phyloP scores from a whole-genome alignment of 2,329 filamentous ascomycete species.

The Zymoseptoria crescenta region DNA sequence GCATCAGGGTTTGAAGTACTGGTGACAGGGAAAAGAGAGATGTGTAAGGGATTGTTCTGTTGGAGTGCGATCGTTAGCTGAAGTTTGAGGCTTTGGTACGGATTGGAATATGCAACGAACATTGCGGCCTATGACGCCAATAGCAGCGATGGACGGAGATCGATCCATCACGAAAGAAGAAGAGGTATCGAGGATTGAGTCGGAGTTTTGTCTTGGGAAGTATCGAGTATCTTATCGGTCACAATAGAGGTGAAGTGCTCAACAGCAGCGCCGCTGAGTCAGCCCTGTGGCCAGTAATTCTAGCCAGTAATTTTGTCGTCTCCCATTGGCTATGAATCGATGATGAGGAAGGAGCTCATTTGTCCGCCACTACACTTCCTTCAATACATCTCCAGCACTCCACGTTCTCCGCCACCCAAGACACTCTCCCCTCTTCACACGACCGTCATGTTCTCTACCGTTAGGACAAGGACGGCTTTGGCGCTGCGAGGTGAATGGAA shows the following conservation, averaged over 20 bases:
- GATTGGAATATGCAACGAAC: slow-evolving; percentile 43
- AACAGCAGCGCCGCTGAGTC: not conserved
- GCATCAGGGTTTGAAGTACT: slow-evolving; percentile 16
- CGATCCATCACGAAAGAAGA: slow-evolving; percentile 37
- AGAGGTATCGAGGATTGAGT: no score
- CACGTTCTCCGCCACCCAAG: not conserved
- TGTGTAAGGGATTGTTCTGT: slow-evolving; percentile 93
- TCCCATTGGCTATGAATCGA: not conserved
- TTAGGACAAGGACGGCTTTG: slow-evolving; percentile 45
- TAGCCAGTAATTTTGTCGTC: no score
- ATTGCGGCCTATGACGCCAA: slow-evolving; percentile 89
- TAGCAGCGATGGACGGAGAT: slow-evolving; percentile 72
- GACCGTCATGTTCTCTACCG: slow-evolving; percentile 40
- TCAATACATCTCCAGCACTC: slow-evolving; percentile 7
- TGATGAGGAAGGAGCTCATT: slow-evolving; percentile 3
- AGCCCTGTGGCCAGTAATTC: not conserved
- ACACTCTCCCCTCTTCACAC: slow-evolving; percentile 13
- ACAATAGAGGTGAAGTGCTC: not conserved
- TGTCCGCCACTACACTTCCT: not conserved
- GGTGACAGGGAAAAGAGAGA: slow-evolving; percentile 74
- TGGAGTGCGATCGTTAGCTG: slow-evolving; percentile 2
- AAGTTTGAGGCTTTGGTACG: not conserved
- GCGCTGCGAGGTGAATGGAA: slow-evolving; percentile 46
- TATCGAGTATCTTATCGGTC: not conserved
- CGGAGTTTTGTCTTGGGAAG: no score